Percentiles rank a stretch among this genome's conserved stretches.
Conservation (phyloP, 805 yeast species). For the Scheffersomyces amazonensis region DNA sequence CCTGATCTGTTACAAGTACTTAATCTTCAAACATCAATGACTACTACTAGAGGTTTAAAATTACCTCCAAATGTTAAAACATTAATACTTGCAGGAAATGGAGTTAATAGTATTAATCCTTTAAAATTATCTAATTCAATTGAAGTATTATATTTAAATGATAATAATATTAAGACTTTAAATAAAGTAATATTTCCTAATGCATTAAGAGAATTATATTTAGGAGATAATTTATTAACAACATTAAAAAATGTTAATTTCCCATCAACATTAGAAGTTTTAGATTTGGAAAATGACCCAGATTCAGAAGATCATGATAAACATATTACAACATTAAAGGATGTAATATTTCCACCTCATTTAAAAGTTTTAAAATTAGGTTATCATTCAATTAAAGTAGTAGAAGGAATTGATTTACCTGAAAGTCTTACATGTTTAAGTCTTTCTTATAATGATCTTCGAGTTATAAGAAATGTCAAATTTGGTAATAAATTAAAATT, state of each 20-base stretch:
- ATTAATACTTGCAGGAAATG: constrained; percentile 34
- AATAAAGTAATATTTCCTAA: constrained; percentile 41
- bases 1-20: constrained; percentile 36
- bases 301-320: constrained; percentile 40
- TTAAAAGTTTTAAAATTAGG: constrained; percentile 35
- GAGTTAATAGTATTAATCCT: constrained; percentile 45
- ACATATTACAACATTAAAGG: constrained; percentile 39
- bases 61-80: constrained; percentile 29
- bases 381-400: constrained; percentile 35
- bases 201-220: constrained; percentile 29
- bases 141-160: constrained; percentile 31
- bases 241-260: constrained; percentile 42
- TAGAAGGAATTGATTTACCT: constrained; percentile 42
- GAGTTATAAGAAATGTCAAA: constrained; percentile 32
- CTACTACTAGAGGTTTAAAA: constrained; percentile 42
- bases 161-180: constrained; percentile 43
- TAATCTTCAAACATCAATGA: constrained; percentile 43
- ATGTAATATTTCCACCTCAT: constrained; percentile 35
- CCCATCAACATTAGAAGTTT: constrained; percentile 34
- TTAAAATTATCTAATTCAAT: constrained; percentile 40
- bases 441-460: constrained; percentile 38
- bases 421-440: constrained; percentile 25
- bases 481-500: constrained; percentile 31
- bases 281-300: constrained; percentile 43
- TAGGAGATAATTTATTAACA: constrained; percentile 43